Evolutionary conservation across 2,329 filamentous ascomycete species (phyloP).

Genomic region (Neurospora sp.): DNA sequence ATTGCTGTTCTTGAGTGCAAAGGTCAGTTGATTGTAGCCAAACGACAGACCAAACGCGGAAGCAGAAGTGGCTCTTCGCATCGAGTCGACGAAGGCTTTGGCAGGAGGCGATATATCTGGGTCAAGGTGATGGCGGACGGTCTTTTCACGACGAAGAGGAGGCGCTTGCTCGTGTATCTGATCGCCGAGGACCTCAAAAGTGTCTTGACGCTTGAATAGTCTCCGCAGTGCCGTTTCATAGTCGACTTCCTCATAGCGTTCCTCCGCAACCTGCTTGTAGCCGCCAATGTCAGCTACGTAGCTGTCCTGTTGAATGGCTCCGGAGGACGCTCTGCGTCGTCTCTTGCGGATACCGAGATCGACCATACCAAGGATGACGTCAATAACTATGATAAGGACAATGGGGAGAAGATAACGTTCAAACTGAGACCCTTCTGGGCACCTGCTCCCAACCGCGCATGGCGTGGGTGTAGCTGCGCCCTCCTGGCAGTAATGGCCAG

Average conservation of each 20-base stretch:
- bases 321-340: conserved; percentile 21
- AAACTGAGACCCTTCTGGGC: conserved; percentile 31
- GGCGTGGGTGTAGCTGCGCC: conserved; percentile 37
- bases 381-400: conserved; percentile 30
- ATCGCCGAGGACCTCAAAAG: not conserved
- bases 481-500: conserved; percentile 40
- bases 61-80: conserved; percentile 40
- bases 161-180: not conserved
- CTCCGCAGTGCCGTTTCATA: conserved; percentile 26
- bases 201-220: not conserved
- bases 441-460: conserved; percentile 35
- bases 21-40: conserved; percentile 38
- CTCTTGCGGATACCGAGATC: conserved; percentile 26
- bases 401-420: conserved; percentile 35
- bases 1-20: conserved; percentile 33
- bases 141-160: not conserved
- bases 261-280: conserved; percentile 25
- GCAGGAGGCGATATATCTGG: conserved; percentile 29
- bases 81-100: conserved; percentile 40
- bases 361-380: conserved; percentile 28
- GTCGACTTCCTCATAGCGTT: conserved; percentile 15
- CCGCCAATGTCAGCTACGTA: conserved; percentile 23
- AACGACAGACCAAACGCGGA: conserved; percentile 43
- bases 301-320: conserved; percentile 13
- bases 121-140: conserved; percentile 17